Conservation (phyloP, 164 flowering plant species). For the Hamamelis virginiana region DNA sequence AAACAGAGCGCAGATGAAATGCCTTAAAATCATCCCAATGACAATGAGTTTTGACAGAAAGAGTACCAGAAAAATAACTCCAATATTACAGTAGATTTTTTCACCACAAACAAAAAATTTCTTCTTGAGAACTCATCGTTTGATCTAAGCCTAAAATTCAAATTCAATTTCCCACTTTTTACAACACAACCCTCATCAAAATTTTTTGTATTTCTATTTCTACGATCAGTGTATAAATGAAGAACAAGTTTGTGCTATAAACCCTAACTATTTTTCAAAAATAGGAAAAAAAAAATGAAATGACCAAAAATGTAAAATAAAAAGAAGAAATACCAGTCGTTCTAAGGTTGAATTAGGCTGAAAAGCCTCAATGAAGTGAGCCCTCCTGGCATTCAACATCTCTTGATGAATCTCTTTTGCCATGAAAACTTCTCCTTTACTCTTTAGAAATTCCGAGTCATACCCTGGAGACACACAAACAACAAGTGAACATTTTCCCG, state of each 20-base stretch:
- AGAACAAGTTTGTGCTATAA: neutral
- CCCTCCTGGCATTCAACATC: slow-evolving; percentile 17
- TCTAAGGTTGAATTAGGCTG: slow-evolving; percentile 21
- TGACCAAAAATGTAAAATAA: neutral
- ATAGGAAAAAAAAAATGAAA: neutral
- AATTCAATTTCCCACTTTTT: neutral
- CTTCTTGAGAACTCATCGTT: no score
- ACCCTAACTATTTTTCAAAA: neutral
- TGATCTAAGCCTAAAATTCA: neutral
- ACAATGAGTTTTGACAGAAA: no score
- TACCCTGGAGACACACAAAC: no score
- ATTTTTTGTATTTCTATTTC: neutral
- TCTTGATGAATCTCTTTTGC: slow-evolving; percentile 1
- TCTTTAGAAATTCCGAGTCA: neutral
- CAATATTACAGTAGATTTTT: no score
- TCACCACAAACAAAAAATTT: no score
- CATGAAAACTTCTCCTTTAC: slow-evolving; percentile 1
- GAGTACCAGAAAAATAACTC: no score
- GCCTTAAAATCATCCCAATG: no score
- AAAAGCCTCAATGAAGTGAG: slow-evolving; percentile 31
- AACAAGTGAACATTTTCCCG: no score
- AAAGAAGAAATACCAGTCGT: slow-evolving; percentile 26
- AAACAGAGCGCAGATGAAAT: neutral
- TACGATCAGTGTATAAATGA: neutral
- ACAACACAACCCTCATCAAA: neutral